Evolutionary conservation across 495 filamentous ascomycete genomes (phyloP).

Genomic region (Neurospora africana): DNA sequence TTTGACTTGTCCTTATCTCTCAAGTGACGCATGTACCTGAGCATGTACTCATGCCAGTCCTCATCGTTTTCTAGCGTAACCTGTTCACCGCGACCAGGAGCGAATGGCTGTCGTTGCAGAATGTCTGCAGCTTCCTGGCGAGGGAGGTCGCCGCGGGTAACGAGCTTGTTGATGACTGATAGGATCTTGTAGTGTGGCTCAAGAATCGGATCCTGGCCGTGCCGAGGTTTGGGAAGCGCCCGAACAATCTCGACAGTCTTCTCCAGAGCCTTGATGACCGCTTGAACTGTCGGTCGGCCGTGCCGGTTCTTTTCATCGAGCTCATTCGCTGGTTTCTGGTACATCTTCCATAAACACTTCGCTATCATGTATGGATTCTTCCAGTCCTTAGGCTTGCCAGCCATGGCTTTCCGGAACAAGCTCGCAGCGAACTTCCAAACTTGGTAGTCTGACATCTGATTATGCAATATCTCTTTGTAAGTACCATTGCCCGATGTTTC

Average conservation of each 20-base stretch:
- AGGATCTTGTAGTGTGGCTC: slow-evolving; percentile 96
- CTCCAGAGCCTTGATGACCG: slow-evolving; percentile 53
- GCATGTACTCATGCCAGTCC: slow-evolving; percentile 66
- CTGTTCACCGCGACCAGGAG: slow-evolving; percentile 25
- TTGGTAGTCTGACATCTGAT: slow-evolving; percentile 59
- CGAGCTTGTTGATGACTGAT: slow-evolving; percentile 76
- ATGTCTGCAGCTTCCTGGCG: slow-evolving; percentile 32
- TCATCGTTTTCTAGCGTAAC: slow-evolving; percentile 38
- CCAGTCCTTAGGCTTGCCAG: slow-evolving; percentile 72
- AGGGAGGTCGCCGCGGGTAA: slow-evolving; percentile 37
- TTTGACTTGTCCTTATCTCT: slow-evolving; percentile 83
- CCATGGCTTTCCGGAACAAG: slow-evolving; percentile 67
- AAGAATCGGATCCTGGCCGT: slow-evolving; percentile 74
- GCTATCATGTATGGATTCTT: slow-evolving; percentile 83
- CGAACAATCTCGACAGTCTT: slow-evolving; percentile 56
- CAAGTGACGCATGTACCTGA: slow-evolving; percentile 61
- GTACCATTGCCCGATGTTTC: slow-evolving; percentile 55
- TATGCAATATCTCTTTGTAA: slow-evolving; percentile 62
- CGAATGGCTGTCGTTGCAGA: slow-evolving; percentile 37
- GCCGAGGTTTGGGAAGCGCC: slow-evolving; percentile 61
- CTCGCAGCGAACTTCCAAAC: slow-evolving; percentile 78
- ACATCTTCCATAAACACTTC: slow-evolving; percentile 97
- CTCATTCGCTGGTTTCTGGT: slow-evolving; percentile 45
- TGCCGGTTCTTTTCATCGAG: slow-evolving; percentile 33
- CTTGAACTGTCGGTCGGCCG: slow-evolving; percentile 39